These are phyloP conservation scores for Musa acuminata DNA, from an alignment of 176 grass and related monocot genomes.

Conservation along the genomic window DNA sequence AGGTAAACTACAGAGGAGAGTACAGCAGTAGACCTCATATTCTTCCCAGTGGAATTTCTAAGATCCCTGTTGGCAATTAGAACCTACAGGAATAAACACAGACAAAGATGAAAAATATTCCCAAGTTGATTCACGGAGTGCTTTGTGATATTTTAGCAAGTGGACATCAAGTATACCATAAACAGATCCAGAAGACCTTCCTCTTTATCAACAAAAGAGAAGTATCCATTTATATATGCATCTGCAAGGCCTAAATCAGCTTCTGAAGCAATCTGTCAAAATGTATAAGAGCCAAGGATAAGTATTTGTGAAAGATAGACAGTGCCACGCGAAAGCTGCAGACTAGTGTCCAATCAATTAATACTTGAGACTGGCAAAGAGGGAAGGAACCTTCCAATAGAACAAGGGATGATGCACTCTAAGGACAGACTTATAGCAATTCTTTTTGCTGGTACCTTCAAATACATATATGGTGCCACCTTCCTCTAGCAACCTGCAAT, in stretches of 20 bases:
- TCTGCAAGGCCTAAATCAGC: constrained; percentile 78
- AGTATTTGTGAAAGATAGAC: neutral
- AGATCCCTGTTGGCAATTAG: constrained; percentile 64
- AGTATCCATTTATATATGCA: constrained; percentile 71
- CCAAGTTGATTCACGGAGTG: neutral
- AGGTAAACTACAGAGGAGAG: neutral
- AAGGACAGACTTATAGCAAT: constrained; percentile 38
- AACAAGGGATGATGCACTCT: constrained; percentile 64
- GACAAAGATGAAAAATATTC: neutral
- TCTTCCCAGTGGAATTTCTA: constrained; percentile 22
- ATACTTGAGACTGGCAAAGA: neutral
- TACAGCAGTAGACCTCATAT: constrained; percentile 32
- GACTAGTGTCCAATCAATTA: neutral
- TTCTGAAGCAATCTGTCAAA: constrained; percentile 61
- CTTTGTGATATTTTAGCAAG: neutral
- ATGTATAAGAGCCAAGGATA: neutral
- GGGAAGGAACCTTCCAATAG: constrained; percentile 79
- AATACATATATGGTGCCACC: constrained; percentile 68
- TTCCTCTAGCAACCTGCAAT: constrained; percentile 59
- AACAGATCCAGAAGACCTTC: constrained; percentile 83
- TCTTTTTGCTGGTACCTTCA: constrained; percentile 35
- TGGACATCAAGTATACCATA: constrained; percentile 34
- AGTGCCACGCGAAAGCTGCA: neutral
- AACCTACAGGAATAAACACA: constrained; percentile 36
- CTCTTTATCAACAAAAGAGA: constrained; percentile 65